Percentiles rank a stretch among this genome's conserved stretches.
Evolutionary conservation across 2,329 filamentous ascomycete species (phyloP).

Genomic region (Colletotrichum tropicicola): DNA sequence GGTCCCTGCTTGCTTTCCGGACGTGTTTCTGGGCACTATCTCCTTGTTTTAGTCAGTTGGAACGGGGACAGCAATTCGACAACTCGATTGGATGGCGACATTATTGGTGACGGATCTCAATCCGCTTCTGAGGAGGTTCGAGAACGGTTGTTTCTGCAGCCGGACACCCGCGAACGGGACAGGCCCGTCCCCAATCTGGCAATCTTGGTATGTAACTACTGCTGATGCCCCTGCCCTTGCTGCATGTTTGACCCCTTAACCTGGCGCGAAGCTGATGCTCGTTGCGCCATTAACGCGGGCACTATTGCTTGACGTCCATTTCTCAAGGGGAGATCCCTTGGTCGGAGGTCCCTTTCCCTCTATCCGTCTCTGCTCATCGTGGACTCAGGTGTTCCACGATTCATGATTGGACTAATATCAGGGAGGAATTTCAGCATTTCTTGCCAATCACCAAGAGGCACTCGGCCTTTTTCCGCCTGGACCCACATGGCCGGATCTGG

Average conservation of each 20-base stretch:
- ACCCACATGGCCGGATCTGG: slow-evolving; percentile 25
- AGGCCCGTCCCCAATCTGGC: slow-evolving; percentile 11
- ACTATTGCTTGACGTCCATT: not conserved
- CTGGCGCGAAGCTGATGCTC: not conserved
- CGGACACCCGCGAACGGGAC: slow-evolving; percentile 5
- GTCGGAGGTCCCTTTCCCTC: not conserved
- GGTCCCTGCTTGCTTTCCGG: not conserved
- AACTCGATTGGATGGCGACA: slow-evolving; percentile 14
- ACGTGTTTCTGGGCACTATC: not conserved
- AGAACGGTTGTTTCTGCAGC: slow-evolving; percentile 19
- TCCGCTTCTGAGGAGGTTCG: slow-evolving; percentile 13
- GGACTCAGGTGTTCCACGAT: not conserved
- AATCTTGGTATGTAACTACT: slow-evolving; percentile 15
- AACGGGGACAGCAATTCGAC: not conserved
- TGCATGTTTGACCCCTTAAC: not conserved
- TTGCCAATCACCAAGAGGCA: slow-evolving; percentile 24
- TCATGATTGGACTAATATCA: slow-evolving; percentile 24
- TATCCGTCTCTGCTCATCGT: slow-evolving; percentile 15
- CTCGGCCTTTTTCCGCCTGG: slow-evolving; percentile 9
- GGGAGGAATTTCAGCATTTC: slow-evolving; percentile 13
- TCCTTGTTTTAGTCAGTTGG: slow-evolving; percentile 11
- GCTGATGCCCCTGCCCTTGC: slow-evolving; percentile 22
- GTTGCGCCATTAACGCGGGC: slow-evolving; percentile 17
- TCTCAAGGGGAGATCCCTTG: slow-evolving; percentile 9
- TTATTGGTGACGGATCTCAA: slow-evolving; percentile 8